Conservation (phyloP, 441 rosid genomes). For the Adansonia rubrostipa region DNA sequence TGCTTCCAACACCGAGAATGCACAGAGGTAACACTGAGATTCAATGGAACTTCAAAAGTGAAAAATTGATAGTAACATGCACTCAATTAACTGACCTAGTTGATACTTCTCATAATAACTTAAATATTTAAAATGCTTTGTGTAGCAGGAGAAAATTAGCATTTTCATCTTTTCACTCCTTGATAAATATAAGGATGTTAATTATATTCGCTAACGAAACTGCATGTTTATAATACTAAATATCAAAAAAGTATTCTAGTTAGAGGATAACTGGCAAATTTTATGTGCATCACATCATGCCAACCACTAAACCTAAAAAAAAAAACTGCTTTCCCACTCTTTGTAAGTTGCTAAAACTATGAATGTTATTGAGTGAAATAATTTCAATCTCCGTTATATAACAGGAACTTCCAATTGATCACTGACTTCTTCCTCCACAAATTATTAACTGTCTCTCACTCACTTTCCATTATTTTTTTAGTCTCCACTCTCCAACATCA, state of each 20-base stretch:
- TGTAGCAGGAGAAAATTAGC: too few relatives aligned
- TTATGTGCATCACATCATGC: background rate
- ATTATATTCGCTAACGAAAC: background rate
- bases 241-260: background rate
- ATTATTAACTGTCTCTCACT: background rate
- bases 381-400: background rate
- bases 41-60: background rate
- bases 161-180: background rate
- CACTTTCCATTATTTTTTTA: background rate
- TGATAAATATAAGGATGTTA: constrained; percentile 3
- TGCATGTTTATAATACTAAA: background rate
- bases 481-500: constrained; percentile 8
- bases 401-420: background rate
- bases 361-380: background rate
- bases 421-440: background rate
- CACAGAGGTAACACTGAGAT: background rate
- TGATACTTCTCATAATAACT: too few relatives aligned
- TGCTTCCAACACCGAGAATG: constrained; percentile 7
- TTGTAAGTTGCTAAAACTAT: background rate
- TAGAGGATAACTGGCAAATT: background rate
- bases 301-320: background rate
- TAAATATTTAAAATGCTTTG: too few relatives aligned
- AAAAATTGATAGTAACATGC: background rate
- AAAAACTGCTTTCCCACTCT: background rate
- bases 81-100: background rate